Evolutionary conservation across 106 monocot species (phyloP), one percentile per base, ranked within the genome.

Genomic region (Alisma plantagoaquatica): DNA sequence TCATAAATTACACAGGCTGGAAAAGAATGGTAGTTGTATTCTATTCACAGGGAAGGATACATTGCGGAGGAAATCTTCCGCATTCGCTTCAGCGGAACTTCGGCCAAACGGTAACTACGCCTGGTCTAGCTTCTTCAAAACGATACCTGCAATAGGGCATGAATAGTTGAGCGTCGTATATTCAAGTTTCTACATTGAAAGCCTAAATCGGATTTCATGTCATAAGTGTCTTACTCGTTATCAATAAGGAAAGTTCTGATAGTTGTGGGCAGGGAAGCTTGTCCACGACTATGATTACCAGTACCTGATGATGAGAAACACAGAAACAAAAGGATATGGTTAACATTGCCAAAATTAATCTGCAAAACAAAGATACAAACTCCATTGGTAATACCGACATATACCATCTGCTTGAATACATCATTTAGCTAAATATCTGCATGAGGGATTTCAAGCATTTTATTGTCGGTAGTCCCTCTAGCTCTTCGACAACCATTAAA

Each of bases 251-350:
- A 98, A 66, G 72, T 70, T 71, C 56, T 78, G 23, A 98, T 57
- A 14, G 79, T 81, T 31, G 57, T 29, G 6, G 89, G 96, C n/a
- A 98, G 81, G 27, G 84, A 46, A 43, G 96, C 89, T 60, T 74
- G 64, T n/a, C 85, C 96, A 47, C 63, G 62, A 63, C 96, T 98
- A 51, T 98, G 89, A 25, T 75, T 90, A 2, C 96, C 96, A n/a
- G 30, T 72, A 23, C 96, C 96, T 96, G 70, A 19, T 43, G 53
- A 27, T 53, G 3, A 42, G 33, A 23, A 51, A 45, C 2, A 43
- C 18, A 29, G 23, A 38, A 6, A 14, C 14, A 14, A 38, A 14
- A 38, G 6, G 9, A 7, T 38, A 38, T 38, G 14, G 35, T 38
- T 7, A 7, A 7, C 35, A 38, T 38, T 38, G 9, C 6, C 35